phyloP scores from a whole-genome alignment of 352 stramenopile genomes.

The Blastocystis hominis region DNA sequence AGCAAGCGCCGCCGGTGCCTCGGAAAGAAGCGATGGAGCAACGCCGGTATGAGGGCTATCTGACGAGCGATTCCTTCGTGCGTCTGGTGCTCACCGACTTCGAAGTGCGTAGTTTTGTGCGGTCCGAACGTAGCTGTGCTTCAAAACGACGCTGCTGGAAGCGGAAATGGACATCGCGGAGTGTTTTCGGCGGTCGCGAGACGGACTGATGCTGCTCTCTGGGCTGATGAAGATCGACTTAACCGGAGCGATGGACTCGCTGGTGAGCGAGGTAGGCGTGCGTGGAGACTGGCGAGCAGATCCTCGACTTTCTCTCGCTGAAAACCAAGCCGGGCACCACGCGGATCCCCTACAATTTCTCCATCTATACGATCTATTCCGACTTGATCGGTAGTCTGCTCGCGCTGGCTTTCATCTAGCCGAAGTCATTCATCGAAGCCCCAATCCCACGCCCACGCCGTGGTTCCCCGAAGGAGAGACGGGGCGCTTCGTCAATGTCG shows the following conservation, averaged over 20 bases:
- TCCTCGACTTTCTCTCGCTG: conserved; percentile 3
- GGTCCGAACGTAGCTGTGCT: background rate
- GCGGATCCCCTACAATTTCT: conserved; percentile 38
- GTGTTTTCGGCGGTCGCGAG: background rate
- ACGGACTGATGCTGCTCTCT: conserved; percentile 1
- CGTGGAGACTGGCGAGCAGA: background rate
- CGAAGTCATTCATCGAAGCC: background rate
- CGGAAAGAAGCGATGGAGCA: background rate
- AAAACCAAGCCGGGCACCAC: background rate
- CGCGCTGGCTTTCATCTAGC: background rate
- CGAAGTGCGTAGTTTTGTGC: background rate
- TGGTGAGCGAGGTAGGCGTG: background rate
- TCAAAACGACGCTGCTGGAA: background rate
- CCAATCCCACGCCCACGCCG: background rate
- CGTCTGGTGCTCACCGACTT: background rate
- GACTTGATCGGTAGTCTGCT: background rate
- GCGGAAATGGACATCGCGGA: conserved; percentile 7
- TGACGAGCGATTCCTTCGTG: conserved; percentile 5
- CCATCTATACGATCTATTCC: conserved; percentile 27
- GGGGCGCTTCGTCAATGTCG: conserved; percentile 43
- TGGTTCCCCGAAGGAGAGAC: conserved; percentile 52
- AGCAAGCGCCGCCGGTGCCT: background rate
- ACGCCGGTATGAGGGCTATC: background rate
- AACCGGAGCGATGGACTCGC: background rate
- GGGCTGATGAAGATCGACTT: conserved; percentile 52